Base-by-base conservation (phyloP, 805 yeast species). In the Lipomyces yamadae region DNA sequence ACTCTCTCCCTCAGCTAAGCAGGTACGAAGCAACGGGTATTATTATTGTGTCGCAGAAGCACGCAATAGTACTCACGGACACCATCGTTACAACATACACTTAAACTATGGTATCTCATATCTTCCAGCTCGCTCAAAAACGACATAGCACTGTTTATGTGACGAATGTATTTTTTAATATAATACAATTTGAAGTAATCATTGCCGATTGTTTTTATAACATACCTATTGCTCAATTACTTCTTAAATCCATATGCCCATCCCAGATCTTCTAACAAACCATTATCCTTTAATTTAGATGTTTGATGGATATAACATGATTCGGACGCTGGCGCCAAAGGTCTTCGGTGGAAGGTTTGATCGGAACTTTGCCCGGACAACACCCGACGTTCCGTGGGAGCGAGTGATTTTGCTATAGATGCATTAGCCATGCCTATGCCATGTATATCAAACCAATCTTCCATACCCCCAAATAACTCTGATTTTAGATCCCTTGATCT, bases 221-320 rank as follows among this genome's bases (percentile, higher is more conserved):
- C n/a, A 48, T 29, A 58, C 37, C 54, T 34, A 34, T 24, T 15
- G 42, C 52, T 7, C 42, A 55, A 37, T 13, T 10, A 50, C 60
- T 11, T 48, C 15, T 37, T 30, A 18, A 50, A 61, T 24, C 18
- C 35, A 50, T 11, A 30, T 34, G n/a, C 32, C 15, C 57, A 56
- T 11, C 52, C 62, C 32, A 52, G 29, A 11, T 29, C 34, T 50
- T 32, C n/a, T 24, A 13, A 30, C 24, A 48, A 10, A 32, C 4
- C n/a, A 24, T 3, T 52, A 8, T 10, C 10, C 24, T 29, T 37
- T 55, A 42, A 56, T 61, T 90, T 94, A 94, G 91, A 94, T 95
- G 97, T 90, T 93, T 76, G 98, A 94, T 86, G 99, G 99, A 91
- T 94, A 94, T 85, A 94, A 93, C 97, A 95, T 92, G 87, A 95